Percentiles rank a stretch among this genome's conserved stretches.
Conservation (phyloP, 345 rosid genomes). For the Moringa oleifera region DNA sequence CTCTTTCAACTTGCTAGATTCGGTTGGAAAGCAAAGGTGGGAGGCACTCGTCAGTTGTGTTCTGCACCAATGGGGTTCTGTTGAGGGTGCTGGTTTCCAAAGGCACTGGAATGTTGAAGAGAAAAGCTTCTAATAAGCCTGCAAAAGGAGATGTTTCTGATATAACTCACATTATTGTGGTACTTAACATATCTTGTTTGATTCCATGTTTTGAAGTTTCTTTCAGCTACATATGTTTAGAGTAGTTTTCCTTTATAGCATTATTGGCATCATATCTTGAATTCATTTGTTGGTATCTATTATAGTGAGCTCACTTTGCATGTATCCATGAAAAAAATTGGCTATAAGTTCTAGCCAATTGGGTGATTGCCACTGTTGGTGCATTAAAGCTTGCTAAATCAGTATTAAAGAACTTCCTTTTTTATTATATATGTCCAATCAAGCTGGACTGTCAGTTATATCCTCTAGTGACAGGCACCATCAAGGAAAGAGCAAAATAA, state of each 20-base stretch:
- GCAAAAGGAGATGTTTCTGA: conserved; percentile 40
- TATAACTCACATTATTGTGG: conserved; percentile 94
- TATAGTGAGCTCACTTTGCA: no score
- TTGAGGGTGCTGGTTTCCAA: conserved; percentile 68
- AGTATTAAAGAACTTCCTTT: no score
- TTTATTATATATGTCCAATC: no score
- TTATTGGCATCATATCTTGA: not conserved
- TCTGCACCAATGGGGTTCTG: conserved; percentile 92
- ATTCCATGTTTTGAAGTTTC: not conserved
- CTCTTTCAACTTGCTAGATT: conserved; percentile 40
- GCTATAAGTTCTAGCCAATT: no score
- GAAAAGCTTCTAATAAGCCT: conserved; percentile 19
- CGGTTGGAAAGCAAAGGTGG: conserved; percentile 92
- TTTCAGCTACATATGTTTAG: no score
- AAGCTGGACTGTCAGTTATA: no score
- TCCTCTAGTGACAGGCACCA: no score
- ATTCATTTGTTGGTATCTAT: not conserved
- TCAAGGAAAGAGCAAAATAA: no score
- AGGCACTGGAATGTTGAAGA: conserved; percentile 32
- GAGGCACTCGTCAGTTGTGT: conserved; percentile 74
- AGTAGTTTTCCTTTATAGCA: no score
- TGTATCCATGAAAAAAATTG: no score
- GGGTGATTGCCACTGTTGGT: no score
- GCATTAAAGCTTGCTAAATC: no score
- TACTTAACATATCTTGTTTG: conserved; percentile 27